A percentile compares a stretch with the other conserved stretches of the same genome.
phyloP scores from a whole-genome alignment of 1,139 yeast genomes.

The Spathaspora sp. region DNA sequence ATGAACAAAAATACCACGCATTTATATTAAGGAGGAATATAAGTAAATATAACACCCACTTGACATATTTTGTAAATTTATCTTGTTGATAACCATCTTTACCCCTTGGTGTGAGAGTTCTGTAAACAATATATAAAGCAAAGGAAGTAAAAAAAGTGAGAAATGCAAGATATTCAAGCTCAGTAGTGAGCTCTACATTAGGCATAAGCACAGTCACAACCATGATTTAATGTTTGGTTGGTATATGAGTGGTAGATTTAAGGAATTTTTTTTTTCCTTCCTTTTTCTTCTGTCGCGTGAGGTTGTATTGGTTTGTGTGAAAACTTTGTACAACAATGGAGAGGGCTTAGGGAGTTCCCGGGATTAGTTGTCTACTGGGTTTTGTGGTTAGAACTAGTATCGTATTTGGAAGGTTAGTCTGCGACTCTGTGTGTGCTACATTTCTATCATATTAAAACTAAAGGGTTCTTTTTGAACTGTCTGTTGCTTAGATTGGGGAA shows the following conservation, averaged over 20 bases:
- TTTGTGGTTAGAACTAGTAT: no score
- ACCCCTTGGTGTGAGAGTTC: not conserved
- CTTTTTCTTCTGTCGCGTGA: no score
- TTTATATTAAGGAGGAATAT: constrained; percentile 3
- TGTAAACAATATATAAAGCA: not conserved
- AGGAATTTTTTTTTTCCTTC: constrained; percentile 17
- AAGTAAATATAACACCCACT: not conserved
- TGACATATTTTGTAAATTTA: not conserved
- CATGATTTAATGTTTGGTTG: not conserved
- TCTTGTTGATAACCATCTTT: not conserved
- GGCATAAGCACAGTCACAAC: not conserved
- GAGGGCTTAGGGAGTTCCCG: no score
- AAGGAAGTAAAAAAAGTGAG: not conserved
- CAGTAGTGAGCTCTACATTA: not conserved
- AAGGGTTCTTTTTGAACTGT: no score
- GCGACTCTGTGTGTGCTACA: no score
- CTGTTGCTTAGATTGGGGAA: no score
- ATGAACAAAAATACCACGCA: constrained; percentile 4
- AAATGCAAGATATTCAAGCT: not conserved
- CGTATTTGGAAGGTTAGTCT: no score
- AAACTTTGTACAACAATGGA: not conserved
- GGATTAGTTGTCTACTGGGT: no score
- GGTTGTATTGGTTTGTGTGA: no score
- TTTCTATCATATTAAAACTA: no score
- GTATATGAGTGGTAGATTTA: not conserved